Evolutionary conservation across 2,329 filamentous ascomycete species (phyloP).

Genomic region (Zymoseptoria crescenta): DNA sequence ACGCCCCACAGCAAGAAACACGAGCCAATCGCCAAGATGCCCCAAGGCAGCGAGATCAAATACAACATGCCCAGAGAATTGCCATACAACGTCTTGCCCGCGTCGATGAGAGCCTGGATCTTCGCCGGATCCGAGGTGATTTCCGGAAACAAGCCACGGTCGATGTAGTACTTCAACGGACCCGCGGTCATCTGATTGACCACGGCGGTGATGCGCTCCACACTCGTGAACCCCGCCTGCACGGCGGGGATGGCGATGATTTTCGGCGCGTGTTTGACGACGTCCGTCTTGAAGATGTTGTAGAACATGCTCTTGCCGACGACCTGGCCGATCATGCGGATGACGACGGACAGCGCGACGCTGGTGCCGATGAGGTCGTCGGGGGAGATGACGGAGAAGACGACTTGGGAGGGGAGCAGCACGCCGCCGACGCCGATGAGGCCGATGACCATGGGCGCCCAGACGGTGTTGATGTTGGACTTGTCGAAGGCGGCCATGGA

Average conservation of each 20-base stretch:
- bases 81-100: conserved; percentile 16
- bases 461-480: conserved; percentile 16
- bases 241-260: conserved; percentile 34
- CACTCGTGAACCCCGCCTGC: conserved; percentile 5
- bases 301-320: conserved; percentile 43
- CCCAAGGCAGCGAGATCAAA: conserved; percentile 14
- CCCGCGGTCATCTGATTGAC: conserved; percentile 12
- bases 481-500: conserved; percentile 18
- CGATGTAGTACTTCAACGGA: conserved; percentile 9
- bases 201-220: conserved; percentile 6
- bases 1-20: conserved; percentile 14
- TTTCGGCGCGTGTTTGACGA: conserved; percentile 41
- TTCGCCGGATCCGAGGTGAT: conserved; percentile 6
- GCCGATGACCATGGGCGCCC: conserved; percentile 49
- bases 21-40: conserved; percentile 9
- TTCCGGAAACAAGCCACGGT: conserved; percentile 10
- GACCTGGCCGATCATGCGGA: conserved; percentile 58
- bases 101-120: conserved; percentile 4
- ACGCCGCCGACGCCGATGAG: conserved; percentile 59
- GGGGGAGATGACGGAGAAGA: conserved; percentile 59
- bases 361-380: conserved; percentile 62
- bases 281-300: conserved; percentile 43
- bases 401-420: conserved; percentile 58
- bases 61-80: conserved; percentile 16
- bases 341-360: conserved; percentile 56